Conservation (phyloP, 768 basidiomycete species). For the Suillus clintonianus region DNA sequence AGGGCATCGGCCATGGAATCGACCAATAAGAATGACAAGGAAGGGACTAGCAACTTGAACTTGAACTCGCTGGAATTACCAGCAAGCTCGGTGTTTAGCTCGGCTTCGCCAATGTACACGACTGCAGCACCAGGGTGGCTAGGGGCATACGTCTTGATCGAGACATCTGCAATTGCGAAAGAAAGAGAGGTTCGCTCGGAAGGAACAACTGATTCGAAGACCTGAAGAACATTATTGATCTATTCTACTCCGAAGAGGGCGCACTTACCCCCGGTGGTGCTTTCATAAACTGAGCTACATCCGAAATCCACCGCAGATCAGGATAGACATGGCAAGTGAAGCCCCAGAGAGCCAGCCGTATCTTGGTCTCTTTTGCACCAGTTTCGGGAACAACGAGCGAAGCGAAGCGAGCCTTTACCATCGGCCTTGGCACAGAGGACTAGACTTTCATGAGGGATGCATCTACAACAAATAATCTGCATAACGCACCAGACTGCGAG, state of each 20-base stretch:
- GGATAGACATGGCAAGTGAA: conserved; percentile 65
- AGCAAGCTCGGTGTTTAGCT: conserved; percentile 73
- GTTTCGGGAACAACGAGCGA: conserved; percentile 63
- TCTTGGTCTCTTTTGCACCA: conserved; percentile 73
- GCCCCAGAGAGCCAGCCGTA: conserved; percentile 64
- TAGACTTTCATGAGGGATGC: conserved; percentile 22
- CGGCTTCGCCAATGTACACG: conserved; percentile 60
- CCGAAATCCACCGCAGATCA: conserved; percentile 61
- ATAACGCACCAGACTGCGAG: conserved; percentile 57
- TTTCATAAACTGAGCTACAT: conserved; percentile 66
- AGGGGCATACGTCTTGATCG: conserved; percentile 60
- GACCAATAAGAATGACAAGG: conserved; percentile 52
- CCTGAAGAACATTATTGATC: conserved; percentile 40
- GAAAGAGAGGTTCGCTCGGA: conserved; percentile 78
- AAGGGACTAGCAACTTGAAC: conserved; percentile 49
- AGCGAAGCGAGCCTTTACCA: conserved; percentile 65
- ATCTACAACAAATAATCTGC: neutral
- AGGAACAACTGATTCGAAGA: conserved; percentile 92
- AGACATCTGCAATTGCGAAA: conserved; percentile 67
- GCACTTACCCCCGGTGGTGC: conserved; percentile 84
- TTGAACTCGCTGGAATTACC: conserved; percentile 62
- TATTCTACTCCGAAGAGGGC: conserved; percentile 1
- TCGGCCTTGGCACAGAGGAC: conserved; percentile 48
- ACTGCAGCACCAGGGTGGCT: conserved; percentile 67
- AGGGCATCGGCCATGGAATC: conserved; percentile 49